Percentiles rank a stretch among this genome's conserved stretches.
phyloP scores from a whole-genome alignment of 1,139 yeast species.

The Suhomyces maxii region DNA sequence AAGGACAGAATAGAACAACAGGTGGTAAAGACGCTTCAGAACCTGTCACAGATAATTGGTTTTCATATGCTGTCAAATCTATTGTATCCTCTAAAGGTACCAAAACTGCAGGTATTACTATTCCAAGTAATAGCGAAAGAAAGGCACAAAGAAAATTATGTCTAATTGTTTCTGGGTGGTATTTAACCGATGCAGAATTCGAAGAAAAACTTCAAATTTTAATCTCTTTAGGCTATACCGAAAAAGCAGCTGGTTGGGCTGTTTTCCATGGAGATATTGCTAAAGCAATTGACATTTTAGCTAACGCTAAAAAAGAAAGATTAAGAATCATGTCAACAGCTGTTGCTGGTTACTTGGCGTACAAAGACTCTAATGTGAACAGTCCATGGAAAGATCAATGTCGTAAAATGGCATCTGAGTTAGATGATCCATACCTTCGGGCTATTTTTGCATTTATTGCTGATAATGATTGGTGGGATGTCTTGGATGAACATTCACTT shows the following conservation, averaged over 20 bases:
- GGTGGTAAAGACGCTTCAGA: conserved; percentile 24
- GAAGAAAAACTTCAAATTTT: conserved; percentile 66
- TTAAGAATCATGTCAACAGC: conserved; percentile 87
- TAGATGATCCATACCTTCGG: conserved; percentile 85
- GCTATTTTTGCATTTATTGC: conserved; percentile 94
- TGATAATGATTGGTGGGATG: conserved; percentile 96
- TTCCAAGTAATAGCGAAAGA: conserved; percentile 50
- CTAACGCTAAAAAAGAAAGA: conserved; percentile 58
- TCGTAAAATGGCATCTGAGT: conserved; percentile 78
- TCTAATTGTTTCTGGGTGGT: conserved; percentile 89
- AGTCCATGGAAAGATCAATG: conserved; percentile 95
- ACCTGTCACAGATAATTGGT: conserved; percentile 42
- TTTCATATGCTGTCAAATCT: conserved; percentile 44
- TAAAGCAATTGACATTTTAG: conserved; percentile 72
- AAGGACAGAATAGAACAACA: conserved; percentile 48
- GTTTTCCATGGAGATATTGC: conserved; percentile 89
- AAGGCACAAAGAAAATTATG: conserved; percentile 73
- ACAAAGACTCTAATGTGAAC: conserved; percentile 59
- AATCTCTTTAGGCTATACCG: conserved; percentile 61
- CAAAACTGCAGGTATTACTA: conserved; percentile 47
- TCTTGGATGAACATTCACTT: conserved; percentile 82
- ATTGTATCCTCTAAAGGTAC: conserved; percentile 46
- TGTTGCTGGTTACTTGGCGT: conserved; percentile 87
- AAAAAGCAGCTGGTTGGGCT: conserved; percentile 98
- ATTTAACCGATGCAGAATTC: conserved; percentile 72